Evolutionary conservation across 2,329 filamentous ascomycete species (phyloP), one percentile per base, ranked within the genome.

Genomic region (Aspergillus ustus): DNA sequence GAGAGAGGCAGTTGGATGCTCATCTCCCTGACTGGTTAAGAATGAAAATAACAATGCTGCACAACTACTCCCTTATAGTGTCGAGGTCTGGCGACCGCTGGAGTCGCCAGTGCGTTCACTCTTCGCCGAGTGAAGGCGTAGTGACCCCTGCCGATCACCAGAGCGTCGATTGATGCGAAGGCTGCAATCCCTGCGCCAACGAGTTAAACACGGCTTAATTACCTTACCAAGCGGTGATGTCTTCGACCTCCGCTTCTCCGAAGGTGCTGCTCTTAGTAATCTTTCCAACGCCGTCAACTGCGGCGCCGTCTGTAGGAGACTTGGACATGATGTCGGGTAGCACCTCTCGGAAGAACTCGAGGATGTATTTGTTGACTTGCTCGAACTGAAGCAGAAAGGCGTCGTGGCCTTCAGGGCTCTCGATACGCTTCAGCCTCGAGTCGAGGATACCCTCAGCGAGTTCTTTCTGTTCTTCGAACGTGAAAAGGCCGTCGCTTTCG

Each of bases 301-400:
- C 63, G 73, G 76, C 63, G 74, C 81, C 66, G 64, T 80, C 66
- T 65, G 82, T 78, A 2, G 82, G 85, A 22, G 86, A 81, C 69
- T 82, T 85, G 40, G 78, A 81, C 93, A 98, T 97, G 66, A 99
- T 94, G 67, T 97, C 91, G 0, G 93, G 92, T 31, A 99, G 77
- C 2, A 90, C 88, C 70, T 94, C 88, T 61, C 89, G 85, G 76
- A 99, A 82, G 74, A 99, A 99, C 2, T 86, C 86, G 19, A 97
- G 79, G 53, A 97, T 88, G 73, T 97, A 92, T 34, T 82, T 84
- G 78, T 99, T 99, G 62, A 98, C 95, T 79, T 98, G 94, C 80
- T 97, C 92, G 73, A 99, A 99, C 77, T 99, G 94, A 58, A 99
- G 80, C 71, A 99, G 78, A 77, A 99, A 99, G 0, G 95, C 95